A percentile compares a stretch with the other conserved stretches of the same genome.
These are phyloP conservation scores for Flammula alnicola DNA, from an alignment of 1,284 basidiomycete genomes.

Conservation along the genomic window DNA sequence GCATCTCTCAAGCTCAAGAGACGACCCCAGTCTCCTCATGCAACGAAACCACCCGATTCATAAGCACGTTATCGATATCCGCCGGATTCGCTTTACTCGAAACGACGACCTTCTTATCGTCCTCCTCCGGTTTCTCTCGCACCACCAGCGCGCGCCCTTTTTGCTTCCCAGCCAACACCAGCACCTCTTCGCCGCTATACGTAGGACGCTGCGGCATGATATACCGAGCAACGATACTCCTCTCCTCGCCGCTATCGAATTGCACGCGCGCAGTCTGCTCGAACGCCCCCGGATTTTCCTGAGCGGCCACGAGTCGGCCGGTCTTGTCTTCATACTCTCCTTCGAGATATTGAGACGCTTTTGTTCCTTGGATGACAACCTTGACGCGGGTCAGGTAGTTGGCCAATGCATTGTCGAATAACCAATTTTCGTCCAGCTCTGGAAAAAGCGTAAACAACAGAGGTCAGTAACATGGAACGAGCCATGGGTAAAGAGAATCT, in stretches of 20 bases:
- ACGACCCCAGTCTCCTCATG: constrained; percentile 11
- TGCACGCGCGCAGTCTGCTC: constrained; percentile 46
- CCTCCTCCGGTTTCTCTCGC: constrained; percentile 37
- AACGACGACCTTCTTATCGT: constrained; percentile 31
- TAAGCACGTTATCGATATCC: constrained; percentile 22
- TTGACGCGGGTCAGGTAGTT: constrained; percentile 48
- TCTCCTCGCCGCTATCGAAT: constrained; percentile 37
- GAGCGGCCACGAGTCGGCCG: constrained; percentile 45
- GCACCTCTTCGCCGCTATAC: constrained; percentile 41
- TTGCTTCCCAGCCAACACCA: constrained; percentile 39
- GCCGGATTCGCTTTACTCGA: constrained; percentile 34
- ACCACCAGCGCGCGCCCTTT: constrained; percentile 43
- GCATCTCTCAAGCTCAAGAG: neutral
- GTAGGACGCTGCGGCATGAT: constrained; percentile 43
- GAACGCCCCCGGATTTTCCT: constrained; percentile 34
- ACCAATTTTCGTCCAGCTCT: constrained; percentile 48
- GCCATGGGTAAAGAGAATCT: constrained; percentile 4
- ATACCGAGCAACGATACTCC: constrained; percentile 43
- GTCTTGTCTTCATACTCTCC: constrained; percentile 57
- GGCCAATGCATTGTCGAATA: constrained; percentile 44
- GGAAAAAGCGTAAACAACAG: constrained; percentile 9
- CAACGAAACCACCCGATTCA: constrained; percentile 21
- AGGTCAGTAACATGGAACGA: constrained; percentile 1
- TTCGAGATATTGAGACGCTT: constrained; percentile 49
- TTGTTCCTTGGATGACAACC: constrained; percentile 55